Base-by-base conservation (phyloP, 2,329 filamentous ascomycete genomes). In the Fusarium verrucosum region DNA sequence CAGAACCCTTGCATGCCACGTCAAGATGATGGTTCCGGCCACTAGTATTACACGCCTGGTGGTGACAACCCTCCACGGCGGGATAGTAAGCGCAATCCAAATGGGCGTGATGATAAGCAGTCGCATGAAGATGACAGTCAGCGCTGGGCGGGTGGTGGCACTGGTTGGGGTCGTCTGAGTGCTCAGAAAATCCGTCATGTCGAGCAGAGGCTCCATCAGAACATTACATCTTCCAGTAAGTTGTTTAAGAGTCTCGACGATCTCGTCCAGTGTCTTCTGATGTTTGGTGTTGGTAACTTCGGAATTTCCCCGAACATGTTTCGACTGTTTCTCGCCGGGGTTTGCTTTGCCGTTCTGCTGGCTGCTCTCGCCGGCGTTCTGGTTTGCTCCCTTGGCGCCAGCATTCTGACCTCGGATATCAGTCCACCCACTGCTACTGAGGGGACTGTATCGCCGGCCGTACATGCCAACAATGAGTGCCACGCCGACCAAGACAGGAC, bases 251-350 rank as follows among this genome's bases (percentile, higher is more conserved):
- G 92, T 96, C 70, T 98, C 94, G 54, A 99, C 91, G 60, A 99
- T 99, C 79, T 99, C 95, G 75, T 99, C 95, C 49, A 99, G 79
- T 46, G 93, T 97, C 81, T 97, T 97, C 72, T 97, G 92, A 71
- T 95, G 92, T 58, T 90, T 89, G 37, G 89, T 89, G 60, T 85
- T 88, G 8, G 84, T 86, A 16, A 79, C 74, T 70, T 92, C 91
- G 10, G 82, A 84, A 32, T 77, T 74, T 19, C 78, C 79, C n/a
- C 80, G 75, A 51, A 77, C 75, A 63, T 85, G 83, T 19, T 76
- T 75, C 16, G 66, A 35, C 50, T 76, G 65, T 36, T 70, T 73
- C 28, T 75, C 73, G 33, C 68, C 49, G 17, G 66, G 44, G 33
- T 56, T 68, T 44, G 64, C 62, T 46, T 72, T 72, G 19, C 52